Percentiles rank a stretch among this genome's conserved stretches.
Conservation (phyloP, 2,329 filamentous ascomycete species). For the Trichoderma oligosporum region DNA sequence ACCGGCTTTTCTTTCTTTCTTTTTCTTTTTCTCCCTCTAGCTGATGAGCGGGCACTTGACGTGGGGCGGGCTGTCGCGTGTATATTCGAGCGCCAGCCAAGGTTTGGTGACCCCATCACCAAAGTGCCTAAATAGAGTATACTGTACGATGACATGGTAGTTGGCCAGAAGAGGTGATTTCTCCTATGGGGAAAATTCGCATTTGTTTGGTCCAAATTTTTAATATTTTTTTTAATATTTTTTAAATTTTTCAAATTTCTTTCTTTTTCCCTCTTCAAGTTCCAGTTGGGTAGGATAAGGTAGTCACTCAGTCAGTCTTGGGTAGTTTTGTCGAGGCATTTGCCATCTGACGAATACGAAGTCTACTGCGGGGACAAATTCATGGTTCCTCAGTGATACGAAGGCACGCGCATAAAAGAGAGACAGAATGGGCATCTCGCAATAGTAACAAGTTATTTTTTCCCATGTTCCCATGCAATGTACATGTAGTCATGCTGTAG, state of each 20-base stretch:
- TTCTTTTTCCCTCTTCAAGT: not conserved
- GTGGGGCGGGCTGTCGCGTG: conserved; percentile 13
- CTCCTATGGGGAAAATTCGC: not conserved
- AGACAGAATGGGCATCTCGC: conserved; percentile 17
- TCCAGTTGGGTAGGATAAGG: too few species aligned
- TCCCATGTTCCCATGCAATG: conserved; percentile 14
- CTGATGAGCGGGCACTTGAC: conserved; percentile 11
- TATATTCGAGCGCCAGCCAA: conserved; percentile 10
- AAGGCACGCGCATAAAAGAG: conserved; percentile 12
- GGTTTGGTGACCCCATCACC: not conserved
- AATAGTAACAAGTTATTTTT: too few species aligned
- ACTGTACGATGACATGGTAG: conserved; percentile 6
- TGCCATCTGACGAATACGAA: conserved; percentile 20
- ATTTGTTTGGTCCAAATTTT: too few species aligned
- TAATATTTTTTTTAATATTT: too few species aligned
- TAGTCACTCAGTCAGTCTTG: too few species aligned
- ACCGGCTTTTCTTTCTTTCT: conserved; percentile 1
- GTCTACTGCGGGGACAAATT: conserved; percentile 20
- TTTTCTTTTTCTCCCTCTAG: not conserved
- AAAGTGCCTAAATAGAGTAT: not conserved
- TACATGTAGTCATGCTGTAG: conserved; percentile 17
- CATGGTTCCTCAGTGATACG: conserved; percentile 20
- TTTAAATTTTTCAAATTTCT: too few species aligned
- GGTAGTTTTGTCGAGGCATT: conserved; percentile 10
- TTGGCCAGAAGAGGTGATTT: conserved; percentile 11